Evolutionary conservation across 2,329 filamentous ascomycete genomes (phyloP).

Genomic region (Calonectria hawksworthii): DNA sequence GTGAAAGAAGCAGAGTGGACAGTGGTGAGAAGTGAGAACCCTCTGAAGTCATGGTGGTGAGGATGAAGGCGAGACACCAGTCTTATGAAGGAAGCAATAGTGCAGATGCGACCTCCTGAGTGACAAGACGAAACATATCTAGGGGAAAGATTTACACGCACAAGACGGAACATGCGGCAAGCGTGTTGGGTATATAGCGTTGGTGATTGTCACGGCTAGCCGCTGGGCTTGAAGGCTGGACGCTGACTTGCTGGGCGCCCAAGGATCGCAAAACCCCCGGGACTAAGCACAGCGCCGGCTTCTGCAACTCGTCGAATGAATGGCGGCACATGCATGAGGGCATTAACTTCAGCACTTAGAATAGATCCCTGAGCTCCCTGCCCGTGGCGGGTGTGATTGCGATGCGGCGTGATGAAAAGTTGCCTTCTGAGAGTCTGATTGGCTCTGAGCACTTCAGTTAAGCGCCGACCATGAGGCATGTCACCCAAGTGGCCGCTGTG

Average conservation of each 20-base stretch:
- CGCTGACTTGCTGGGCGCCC: slow-evolving; percentile 57
- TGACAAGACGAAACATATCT: slow-evolving; percentile 64
- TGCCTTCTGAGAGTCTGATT: slow-evolving; percentile 53
- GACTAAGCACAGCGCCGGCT: slow-evolving; percentile 31
- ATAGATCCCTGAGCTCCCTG: slow-evolving; percentile 53
- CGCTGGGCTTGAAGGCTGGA: slow-evolving; percentile 55
- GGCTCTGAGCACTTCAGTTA: slow-evolving; percentile 54
- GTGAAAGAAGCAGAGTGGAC: slow-evolving; percentile 47
- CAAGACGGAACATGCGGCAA: slow-evolving; percentile 58
- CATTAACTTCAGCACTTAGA: slow-evolving; percentile 41
- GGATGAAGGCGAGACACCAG: slow-evolving; percentile 42
- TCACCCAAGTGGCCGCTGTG: slow-evolving; percentile 27
- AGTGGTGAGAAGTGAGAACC: slow-evolving; percentile 44
- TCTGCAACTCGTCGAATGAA: slow-evolving; percentile 44
- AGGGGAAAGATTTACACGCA: slow-evolving; percentile 62
- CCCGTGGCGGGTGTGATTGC: slow-evolving; percentile 48
- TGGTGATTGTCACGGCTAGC: slow-evolving; percentile 63
- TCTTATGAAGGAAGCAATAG: slow-evolving; percentile 50
- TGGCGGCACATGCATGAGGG: slow-evolving; percentile 56
- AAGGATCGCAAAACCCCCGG: slow-evolving; percentile 24
- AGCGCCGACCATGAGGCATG: slow-evolving; percentile 50
- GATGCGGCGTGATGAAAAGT: slow-evolving; percentile 37
- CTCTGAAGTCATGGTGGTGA: slow-evolving; percentile 58
- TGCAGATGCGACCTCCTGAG: slow-evolving; percentile 59
- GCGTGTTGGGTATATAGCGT: slow-evolving; percentile 68